Evolutionary conservation across 2,329 filamentous ascomycete species (phyloP).

Genomic region (Myriosclerotinia scirpicola): DNA sequence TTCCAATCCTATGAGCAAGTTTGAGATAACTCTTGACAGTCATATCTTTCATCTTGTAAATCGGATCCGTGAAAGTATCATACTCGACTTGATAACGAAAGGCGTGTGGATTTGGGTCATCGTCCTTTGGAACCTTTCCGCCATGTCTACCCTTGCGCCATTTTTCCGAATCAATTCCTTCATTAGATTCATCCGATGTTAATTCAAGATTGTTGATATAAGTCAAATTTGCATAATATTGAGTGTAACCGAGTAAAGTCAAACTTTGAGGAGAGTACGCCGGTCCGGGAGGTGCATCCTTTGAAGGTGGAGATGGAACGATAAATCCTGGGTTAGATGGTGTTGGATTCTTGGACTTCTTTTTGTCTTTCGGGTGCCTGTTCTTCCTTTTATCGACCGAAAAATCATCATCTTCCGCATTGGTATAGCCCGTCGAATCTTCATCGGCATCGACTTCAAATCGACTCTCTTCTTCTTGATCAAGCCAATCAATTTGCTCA

Average conservation of each 20-base stretch:
- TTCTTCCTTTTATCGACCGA: slow-evolving; percentile 45
- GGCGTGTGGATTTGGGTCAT: slow-evolving; percentile 57
- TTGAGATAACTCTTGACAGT: slow-evolving; percentile 80
- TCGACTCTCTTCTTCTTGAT: slow-evolving; percentile 25
- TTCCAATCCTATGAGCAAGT: slow-evolving; percentile 76
- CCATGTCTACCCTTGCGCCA: slow-evolving; percentile 67
- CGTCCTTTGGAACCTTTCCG: slow-evolving; percentile 55
- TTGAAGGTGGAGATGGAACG: slow-evolving; percentile 71
- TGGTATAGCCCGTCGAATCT: slow-evolving; percentile 8
- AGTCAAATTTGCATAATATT: slow-evolving; percentile 95
- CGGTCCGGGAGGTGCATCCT: slow-evolving; percentile 74
- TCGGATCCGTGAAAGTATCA: slow-evolving; percentile 72
- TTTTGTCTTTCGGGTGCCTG: slow-evolving; percentile 47
- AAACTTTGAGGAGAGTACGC: slow-evolving; percentile 86
- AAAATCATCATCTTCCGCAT: slow-evolving; percentile 42
- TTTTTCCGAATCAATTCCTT: slow-evolving; percentile 43
- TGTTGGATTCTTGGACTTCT: slow-evolving; percentile 50
- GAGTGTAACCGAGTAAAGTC: slow-evolving; percentile 76
- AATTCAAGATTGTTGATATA: slow-evolving; percentile 74
- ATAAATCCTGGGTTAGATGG: slow-evolving; percentile 60
- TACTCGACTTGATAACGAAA: slow-evolving; percentile 85
- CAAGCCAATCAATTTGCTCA: slow-evolving; percentile 29
- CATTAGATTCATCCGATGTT: slow-evolving; percentile 25
- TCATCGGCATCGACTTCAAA: background rate
- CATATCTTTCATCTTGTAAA: slow-evolving; percentile 76